Conservation (phyloP, 192 early-diverging fungal species). For the Coemansia sp. region DNA sequence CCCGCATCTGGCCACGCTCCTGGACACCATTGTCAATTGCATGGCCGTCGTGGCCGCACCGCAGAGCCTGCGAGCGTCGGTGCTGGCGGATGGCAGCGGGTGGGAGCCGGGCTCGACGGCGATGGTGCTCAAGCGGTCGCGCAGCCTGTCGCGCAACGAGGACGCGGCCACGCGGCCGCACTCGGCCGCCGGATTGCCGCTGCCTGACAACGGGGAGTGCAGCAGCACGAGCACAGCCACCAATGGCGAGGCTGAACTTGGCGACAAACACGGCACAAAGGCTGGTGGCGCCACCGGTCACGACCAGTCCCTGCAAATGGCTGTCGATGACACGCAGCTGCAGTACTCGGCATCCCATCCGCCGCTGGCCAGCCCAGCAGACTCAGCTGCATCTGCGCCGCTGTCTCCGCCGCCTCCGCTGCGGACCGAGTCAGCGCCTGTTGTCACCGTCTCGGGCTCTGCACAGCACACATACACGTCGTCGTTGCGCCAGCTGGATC, state of each 20-base stretch:
- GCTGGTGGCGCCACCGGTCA: not conserved
- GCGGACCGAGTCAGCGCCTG: not conserved
- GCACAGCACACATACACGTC: conserved; percentile 8
- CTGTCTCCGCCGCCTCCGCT: not conserved
- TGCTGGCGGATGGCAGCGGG: not conserved
- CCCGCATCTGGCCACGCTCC: conserved; percentile 30
- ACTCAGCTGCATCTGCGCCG: not conserved
- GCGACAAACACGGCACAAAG: not conserved
- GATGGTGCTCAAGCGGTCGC: conserved; percentile 21
- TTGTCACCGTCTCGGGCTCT: not conserved
- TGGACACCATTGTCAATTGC: conserved; percentile 40
- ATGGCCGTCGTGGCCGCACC: conserved; percentile 11
- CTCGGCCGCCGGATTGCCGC: conserved; percentile 27
- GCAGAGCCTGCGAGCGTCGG: not conserved
- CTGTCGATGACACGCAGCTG: conserved; percentile 9
- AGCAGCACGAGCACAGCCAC: conserved; percentile 1
- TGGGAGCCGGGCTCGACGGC: not conserved
- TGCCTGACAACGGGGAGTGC: conserved; percentile 14
- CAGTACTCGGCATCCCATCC: not conserved
- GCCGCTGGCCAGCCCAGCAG: not conserved
- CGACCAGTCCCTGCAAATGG: not conserved
- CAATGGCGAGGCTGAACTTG: not conserved
- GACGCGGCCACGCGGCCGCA: conserved; percentile 14
- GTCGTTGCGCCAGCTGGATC: conserved; percentile 50
- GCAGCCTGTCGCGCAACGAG: conserved; percentile 30